Base-by-base conservation (phyloP, 257 asterid genomes). In the Thymus quinquecostatus region DNA sequence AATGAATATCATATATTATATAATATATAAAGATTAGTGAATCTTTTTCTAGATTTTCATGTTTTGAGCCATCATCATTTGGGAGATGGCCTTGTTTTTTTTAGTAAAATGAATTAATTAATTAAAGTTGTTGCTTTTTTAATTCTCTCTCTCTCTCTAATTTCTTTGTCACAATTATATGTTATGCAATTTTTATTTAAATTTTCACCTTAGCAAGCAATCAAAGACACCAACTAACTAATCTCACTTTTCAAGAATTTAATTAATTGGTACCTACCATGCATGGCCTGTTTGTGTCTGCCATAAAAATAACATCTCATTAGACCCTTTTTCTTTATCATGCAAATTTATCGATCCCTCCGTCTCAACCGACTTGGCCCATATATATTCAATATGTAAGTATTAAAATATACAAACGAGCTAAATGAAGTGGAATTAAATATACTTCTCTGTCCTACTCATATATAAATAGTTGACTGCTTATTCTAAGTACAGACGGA, bases 201-300 rank as follows among this genome's bases (percentile, higher is more conserved):
- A 78, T 79, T 78, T 38, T 66, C 57, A 76, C 74, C 72, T 82
- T 60, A 79, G 49, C 80, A 82, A 76, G 80, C 64, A 88, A 86
- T 69, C 79, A 83, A 81, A 85, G 80, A 85, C 83, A 82, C 86
- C 85, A 79, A 82, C 80, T 72, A 77, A 76, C 76, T 80, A 80
- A 75, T 77, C 79, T 77, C 77, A 65, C 91, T 81, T 87, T 82
- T 44, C 60, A 75, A 56, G 73, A 81, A 77, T 38, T 38, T 38
- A 38, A 38, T 38, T 38, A 38, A 38, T 44, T 78, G 83, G 85
- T 78, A 83, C 93, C 96, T 75, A 87, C 91, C 83, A 69, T 86
- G 80, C 86, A 87, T 81, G 86, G 80, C 87, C 73, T 79, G 48
- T 86, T 89, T 86, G 48, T 86, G 90, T 86, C 96, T 86, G 93